These are phyloP conservation scores for Hypomontagnella monticulosa DNA, from an alignment of 495 filamentous ascomycete genomes.

Conservation along the genomic window DNA sequence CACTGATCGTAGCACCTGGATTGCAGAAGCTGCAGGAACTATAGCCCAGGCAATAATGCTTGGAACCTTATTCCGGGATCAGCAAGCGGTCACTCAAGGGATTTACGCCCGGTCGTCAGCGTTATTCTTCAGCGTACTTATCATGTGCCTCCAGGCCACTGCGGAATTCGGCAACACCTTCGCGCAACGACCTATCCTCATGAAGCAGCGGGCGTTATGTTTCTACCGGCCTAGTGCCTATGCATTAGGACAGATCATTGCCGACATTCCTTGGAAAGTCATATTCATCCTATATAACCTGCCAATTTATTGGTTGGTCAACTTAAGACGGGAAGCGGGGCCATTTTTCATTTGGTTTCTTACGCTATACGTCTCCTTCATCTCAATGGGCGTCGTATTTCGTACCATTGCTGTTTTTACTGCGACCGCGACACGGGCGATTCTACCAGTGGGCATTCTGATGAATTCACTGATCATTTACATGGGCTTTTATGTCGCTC, in stretches of 20 bases:
- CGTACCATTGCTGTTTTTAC: slow-evolving; percentile 75
- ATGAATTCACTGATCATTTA: slow-evolving; percentile 79
- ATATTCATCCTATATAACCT: slow-evolving; percentile 62
- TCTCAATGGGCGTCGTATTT: slow-evolving; percentile 69
- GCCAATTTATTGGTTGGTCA: slow-evolving; percentile 66
- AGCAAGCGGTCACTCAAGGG: slow-evolving; percentile 17
- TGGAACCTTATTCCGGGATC: slow-evolving; percentile 45
- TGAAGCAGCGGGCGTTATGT: slow-evolving; percentile 70
- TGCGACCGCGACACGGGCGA: slow-evolving; percentile 74
- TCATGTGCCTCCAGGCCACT: slow-evolving; percentile 47
- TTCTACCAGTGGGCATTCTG: slow-evolving; percentile 74
- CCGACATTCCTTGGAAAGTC: slow-evolving; percentile 66
- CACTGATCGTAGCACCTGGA: slow-evolving; percentile 31
- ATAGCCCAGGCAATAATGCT: slow-evolving; percentile 40
- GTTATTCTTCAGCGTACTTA: slow-evolving; percentile 61
- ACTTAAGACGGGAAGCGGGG: slow-evolving; percentile 60
- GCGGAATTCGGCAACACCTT: slow-evolving; percentile 72
- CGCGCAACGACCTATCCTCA: slow-evolving; percentile 68
- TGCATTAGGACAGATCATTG: slow-evolving; percentile 65
- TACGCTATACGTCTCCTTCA: slow-evolving; percentile 61
- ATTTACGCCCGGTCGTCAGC: slow-evolving; percentile 38
- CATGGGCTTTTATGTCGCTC: slow-evolving; percentile 80
- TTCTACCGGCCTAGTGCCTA: slow-evolving; percentile 72
- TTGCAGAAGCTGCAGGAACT: slow-evolving; percentile 35
- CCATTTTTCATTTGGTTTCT: slow-evolving; percentile 73